Evolutionary conservation across 2,329 filamentous ascomycete genomes (phyloP).

Genomic region (Colletotrichum gigasporum): DNA sequence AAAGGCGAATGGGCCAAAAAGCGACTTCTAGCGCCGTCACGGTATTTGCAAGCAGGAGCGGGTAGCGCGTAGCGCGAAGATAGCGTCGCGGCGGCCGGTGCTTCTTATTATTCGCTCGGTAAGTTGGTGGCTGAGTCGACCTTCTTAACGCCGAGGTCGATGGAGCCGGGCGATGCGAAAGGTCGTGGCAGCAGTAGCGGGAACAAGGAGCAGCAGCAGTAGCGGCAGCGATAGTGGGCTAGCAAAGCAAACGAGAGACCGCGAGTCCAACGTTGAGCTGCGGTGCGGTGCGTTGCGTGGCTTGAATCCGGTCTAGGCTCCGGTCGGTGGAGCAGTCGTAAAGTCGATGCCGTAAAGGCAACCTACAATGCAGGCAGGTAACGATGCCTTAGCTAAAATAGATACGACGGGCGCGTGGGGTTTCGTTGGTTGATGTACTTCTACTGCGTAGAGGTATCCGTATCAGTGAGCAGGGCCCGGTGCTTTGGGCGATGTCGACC

Average conservation of each 20-base stretch:
- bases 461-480: background rate
- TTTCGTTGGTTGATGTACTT: background rate
- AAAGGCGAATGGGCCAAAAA: background rate
- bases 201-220: background rate
- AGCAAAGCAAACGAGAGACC: background rate
- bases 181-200: background rate
- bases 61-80: slow-evolving; percentile 13
- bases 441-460: background rate
- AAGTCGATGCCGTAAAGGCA: background rate
- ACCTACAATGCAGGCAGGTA: background rate
- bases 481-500: background rate
- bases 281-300: too few relatives aligned
- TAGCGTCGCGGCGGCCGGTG: slow-evolving; percentile 18
- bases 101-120: slow-evolving; percentile 25
- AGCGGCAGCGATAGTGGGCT: slow-evolving; percentile 1
- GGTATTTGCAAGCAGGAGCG: slow-evolving; percentile 22
- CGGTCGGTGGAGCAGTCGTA: slow-evolving; percentile 13
- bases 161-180: background rate
- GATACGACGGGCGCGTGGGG: background rate
- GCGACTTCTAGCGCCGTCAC: slow-evolving; percentile 3
- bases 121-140: slow-evolving; percentile 25
- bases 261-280: slow-evolving; percentile 6
- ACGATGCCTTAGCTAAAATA: background rate
- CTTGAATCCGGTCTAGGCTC: slow-evolving; percentile 5
- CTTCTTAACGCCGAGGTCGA: slow-evolving; percentile 16